Evolutionary conservation across 2,329 filamentous ascomycete genomes (phyloP), one percentile per base, ranked within the genome.

Genomic region (Penicillium psychrosexuale): DNA sequence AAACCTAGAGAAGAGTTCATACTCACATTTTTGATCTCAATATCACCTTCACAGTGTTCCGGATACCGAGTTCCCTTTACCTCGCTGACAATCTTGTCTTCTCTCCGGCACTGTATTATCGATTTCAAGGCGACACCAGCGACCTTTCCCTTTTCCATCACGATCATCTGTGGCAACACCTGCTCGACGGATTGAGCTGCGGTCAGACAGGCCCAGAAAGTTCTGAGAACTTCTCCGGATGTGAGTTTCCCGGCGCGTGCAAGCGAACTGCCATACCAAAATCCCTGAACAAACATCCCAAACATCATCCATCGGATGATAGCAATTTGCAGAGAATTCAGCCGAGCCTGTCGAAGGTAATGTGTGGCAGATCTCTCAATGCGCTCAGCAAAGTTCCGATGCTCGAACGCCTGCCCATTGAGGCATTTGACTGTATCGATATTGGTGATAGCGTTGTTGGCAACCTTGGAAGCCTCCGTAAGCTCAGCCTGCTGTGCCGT

Each of bases 381-480:
- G 0, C 81, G 78, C 0, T 66, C 69, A 1, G 76, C 72, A 67
- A 95, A 97, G 60, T 84, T 83, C 66, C 80, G 80, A 0, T 83
- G 72, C 69, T 96, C 92, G 11, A 85, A 77, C 12, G 82, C 80
- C 65, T 91, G 83, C 0, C 87, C 90, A 62, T 93, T 92, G 74
- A 89, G 92, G 49, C 85, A 87, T 69, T 97, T 97, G 66, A 97
- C 90, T 0, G 89, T 83, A 57, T 96, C 90, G 37, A 97, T 93
- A 3, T 84, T 85, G 1, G 79, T 78, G 9, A 95, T 81, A 0
- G 90, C 85, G 11, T 84, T 87, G 9, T 84, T 85, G 1, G 86
- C 82, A 52, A 85, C 78, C 65, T 90, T 93, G 0, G 91, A 86
- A 0, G 90, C 90, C 45, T 80, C 75, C 2, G 83, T 83, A 0